phyloP scores from a whole-genome alignment of 805 yeast genomes.

The Starmerella vitae region DNA sequence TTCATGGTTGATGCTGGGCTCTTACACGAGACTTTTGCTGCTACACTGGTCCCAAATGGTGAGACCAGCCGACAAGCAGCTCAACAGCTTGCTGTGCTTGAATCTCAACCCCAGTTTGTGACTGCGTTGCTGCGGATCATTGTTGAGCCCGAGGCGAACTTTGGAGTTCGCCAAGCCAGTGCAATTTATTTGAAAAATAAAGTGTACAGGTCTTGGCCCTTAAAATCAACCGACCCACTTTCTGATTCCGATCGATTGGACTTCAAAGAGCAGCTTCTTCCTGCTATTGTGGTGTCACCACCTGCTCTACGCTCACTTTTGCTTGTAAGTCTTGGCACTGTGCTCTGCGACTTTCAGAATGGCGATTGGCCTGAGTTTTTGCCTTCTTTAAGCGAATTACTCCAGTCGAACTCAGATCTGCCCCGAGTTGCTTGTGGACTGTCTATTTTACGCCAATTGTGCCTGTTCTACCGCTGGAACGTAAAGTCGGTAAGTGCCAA shows the following conservation, averaged over 20 bases:
- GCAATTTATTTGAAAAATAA: conserved; percentile 75
- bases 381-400: conserved; percentile 33
- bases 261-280: conserved; percentile 54
- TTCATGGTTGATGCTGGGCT: conserved; percentile 49
- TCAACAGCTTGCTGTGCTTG: conserved; percentile 41
- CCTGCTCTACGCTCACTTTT: conserved; percentile 33
- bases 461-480: conserved; percentile 59
- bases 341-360: conserved; percentile 38
- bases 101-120: conserved; percentile 54
- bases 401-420: conserved; percentile 32
- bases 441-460: conserved; percentile 53
- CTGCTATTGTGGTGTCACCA: conserved; percentile 42
- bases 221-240: conserved; percentile 11
- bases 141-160: conserved; percentile 37
- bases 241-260: conserved; percentile 52
- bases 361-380: conserved; percentile 43
- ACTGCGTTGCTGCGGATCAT: conserved; percentile 74
- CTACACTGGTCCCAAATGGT: conserved; percentile 48
- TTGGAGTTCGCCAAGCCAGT: conserved; percentile 51
- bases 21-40: conserved; percentile 62
- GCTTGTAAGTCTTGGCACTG: conserved; percentile 28
- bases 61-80: conserved; percentile 63
- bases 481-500: conserved; percentile 40
- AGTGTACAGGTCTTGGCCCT: conserved; percentile 49
- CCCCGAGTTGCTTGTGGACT: conserved; percentile 51